phyloP scores from a whole-genome alignment of 352 stramenopile species.

The Globisporangium radiosum region DNA sequence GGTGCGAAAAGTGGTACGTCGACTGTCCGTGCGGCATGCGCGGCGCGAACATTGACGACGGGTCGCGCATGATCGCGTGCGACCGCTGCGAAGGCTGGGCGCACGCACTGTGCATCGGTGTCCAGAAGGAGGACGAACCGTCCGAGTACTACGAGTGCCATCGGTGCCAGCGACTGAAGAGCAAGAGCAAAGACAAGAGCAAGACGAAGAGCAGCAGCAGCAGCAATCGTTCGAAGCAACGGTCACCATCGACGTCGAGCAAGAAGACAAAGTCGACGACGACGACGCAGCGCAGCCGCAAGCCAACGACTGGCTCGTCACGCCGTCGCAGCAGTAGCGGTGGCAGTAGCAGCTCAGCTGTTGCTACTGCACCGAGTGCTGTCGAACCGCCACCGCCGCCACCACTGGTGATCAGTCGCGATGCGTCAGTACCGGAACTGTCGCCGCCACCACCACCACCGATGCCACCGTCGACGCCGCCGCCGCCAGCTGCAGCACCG shows the following conservation, averaged over 20 bases:
- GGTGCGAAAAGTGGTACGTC: conserved; percentile 53
- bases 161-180: conserved; percentile 19
- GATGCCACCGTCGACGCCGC: conserved; percentile 10
- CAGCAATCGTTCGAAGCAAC: neutral
- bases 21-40: conserved; percentile 45
- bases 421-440: conserved; percentile 5
- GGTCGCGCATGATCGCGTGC: conserved; percentile 58
- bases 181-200: neutral
- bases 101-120: conserved; percentile 56
- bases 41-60: conserved; percentile 56
- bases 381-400: conserved; percentile 1
- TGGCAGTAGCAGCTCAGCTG: neutral
- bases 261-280: conserved; percentile 12
- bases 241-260: conserved; percentile 8
- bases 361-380: neutral
- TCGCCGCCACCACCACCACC: conserved; percentile 14
- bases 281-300: conserved; percentile 1
- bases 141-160: conserved; percentile 53
- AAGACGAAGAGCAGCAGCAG: conserved; percentile 2
- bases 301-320: conserved; percentile 1
- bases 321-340: conserved; percentile 11
- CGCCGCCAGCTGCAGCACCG: conserved; percentile 5
- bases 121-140: conserved; percentile 42
- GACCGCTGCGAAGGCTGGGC: conserved; percentile 66
- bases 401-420: conserved; percentile 19